phyloP scores from a whole-genome alignment of 2,329 filamentous ascomycete genomes.

The Sphaerulina populicola region DNA sequence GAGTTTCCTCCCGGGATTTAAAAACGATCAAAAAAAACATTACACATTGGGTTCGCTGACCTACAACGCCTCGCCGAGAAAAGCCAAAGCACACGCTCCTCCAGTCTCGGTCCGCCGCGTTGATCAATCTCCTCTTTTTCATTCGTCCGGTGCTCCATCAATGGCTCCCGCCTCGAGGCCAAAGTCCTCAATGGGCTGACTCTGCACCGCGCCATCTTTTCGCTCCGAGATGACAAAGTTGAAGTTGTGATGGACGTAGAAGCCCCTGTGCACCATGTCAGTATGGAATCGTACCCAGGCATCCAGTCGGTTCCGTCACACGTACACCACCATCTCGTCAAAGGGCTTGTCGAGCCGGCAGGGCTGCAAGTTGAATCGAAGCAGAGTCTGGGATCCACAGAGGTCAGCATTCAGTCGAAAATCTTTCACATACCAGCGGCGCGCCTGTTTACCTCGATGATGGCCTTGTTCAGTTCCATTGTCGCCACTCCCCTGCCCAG shows the following conservation, averaged over 20 bases:
- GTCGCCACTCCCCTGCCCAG: conserved; percentile 33
- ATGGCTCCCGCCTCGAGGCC: conserved; percentile 17
- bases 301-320: no score
- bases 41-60: neutral
- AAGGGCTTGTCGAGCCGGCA: conserved; percentile 34
- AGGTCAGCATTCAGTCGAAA: neutral
- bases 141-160: conserved; percentile 15
- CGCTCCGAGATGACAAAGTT: conserved; percentile 33
- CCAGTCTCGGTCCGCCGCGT: neutral
- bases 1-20: neutral
- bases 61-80: neutral
- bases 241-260: conserved; percentile 35
- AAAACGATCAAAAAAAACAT: neutral
- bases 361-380: conserved; percentile 34
- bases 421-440: neutral
- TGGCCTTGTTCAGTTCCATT: conserved; percentile 36
- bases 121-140: neutral
- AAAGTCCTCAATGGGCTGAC: neutral
- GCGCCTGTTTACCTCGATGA: conserved; percentile 30
- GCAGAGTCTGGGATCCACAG: conserved; percentile 25
- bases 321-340: conserved; percentile 29
- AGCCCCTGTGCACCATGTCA: conserved; percentile 18
- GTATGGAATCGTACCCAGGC: no score
- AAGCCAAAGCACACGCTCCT: neutral
- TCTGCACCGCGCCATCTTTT: conserved; percentile 1